These are phyloP conservation scores for Neurospora sp. DNA, from an alignment of 495 filamentous ascomycete genomes.

Conservation along the genomic window DNA sequence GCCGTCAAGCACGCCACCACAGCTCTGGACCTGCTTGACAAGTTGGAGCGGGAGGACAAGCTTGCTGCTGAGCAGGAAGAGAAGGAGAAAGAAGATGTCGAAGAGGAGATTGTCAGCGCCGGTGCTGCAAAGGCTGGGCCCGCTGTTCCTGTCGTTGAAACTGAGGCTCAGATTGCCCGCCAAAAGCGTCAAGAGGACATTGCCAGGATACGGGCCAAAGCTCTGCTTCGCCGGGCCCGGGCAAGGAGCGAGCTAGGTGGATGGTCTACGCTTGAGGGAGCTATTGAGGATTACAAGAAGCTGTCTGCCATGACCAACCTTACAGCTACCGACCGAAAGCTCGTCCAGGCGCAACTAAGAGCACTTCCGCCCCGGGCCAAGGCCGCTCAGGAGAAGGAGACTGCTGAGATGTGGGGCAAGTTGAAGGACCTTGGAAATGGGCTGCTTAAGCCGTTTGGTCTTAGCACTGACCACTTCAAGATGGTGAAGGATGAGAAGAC, in stretches of 20 bases:
- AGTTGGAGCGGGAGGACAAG: slow-evolving; percentile 31
- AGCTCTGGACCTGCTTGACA: slow-evolving; percentile 62
- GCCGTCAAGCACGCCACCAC: slow-evolving; percentile 64
- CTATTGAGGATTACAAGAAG: slow-evolving; percentile 64
- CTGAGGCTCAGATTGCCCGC: slow-evolving; percentile 15
- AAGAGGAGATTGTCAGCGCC: slow-evolving; percentile 46
- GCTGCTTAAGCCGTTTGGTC: slow-evolving; percentile 82
- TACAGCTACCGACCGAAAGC: slow-evolving; percentile 49
- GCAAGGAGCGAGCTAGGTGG: slow-evolving; percentile 59
- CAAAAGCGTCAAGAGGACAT: slow-evolving; percentile 48
- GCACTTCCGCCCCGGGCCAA: slow-evolving; percentile 57
- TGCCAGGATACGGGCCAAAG: slow-evolving; percentile 70
- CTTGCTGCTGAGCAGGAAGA: slow-evolving; percentile 40
- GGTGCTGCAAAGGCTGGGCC: slow-evolving; percentile 39
- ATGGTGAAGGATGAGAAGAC: slow-evolving; percentile 83
- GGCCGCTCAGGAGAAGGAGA: slow-evolving; percentile 71
- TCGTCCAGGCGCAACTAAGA: slow-evolving; percentile 54
- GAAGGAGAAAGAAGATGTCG: slow-evolving; percentile 49
- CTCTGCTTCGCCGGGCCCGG: slow-evolving; percentile 73
- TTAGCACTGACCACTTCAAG: slow-evolving; percentile 88
- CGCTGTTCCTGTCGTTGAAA: slow-evolving; percentile 28
- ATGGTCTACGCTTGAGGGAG: slow-evolving; percentile 75
- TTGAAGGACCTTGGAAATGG: slow-evolving; percentile 90
- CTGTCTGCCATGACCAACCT: slow-evolving; percentile 49
- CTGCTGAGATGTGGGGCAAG: slow-evolving; percentile 93